These are phyloP conservation scores for Saccharomycopsis selenospora DNA, from an alignment of 805 yeast species.

Conservation along the genomic window DNA sequence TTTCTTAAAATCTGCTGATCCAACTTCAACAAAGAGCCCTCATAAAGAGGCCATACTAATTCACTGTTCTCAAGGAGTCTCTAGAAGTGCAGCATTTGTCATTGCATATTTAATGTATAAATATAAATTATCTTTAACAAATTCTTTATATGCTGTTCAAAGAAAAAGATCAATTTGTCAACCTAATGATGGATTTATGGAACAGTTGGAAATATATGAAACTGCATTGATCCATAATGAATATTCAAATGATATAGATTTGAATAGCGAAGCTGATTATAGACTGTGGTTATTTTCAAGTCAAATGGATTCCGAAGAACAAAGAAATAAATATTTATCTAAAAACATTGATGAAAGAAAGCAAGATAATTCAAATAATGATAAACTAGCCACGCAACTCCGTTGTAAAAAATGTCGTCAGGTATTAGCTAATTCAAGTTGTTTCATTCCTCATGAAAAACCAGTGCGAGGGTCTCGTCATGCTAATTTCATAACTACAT, in stretches of 20 bases:
- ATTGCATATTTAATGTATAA: slow-evolving; percentile 86
- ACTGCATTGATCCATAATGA: slow-evolving; percentile 23
- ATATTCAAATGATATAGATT: slow-evolving; percentile 28
- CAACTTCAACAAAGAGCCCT: slow-evolving; percentile 19
- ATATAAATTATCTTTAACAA: slow-evolving; percentile 47
- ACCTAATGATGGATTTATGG: slow-evolving; percentile 70
- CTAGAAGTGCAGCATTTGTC: slow-evolving; percentile 80
- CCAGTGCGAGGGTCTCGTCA: slow-evolving; percentile 63
- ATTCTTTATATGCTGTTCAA: slow-evolving; percentile 70
- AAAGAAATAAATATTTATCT: slow-evolving; percentile 17
- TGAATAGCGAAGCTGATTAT: slow-evolving; percentile 27
- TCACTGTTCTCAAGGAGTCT: slow-evolving; percentile 89
- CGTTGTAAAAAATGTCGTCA: slow-evolving; percentile 83
- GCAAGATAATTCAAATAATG: slow-evolving; percentile 16
- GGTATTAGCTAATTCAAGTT: slow-evolving; percentile 53
- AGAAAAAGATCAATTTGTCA: slow-evolving; percentile 51
- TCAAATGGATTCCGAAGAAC: slow-evolving; percentile 27
- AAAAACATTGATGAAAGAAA: background rate
- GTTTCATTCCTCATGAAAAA: slow-evolving; percentile 57
- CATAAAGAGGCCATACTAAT: slow-evolving; percentile 46
- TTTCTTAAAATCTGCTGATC: slow-evolving; percentile 29
- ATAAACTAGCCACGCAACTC: slow-evolving; percentile 31
- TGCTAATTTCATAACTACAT: slow-evolving; percentile 56
- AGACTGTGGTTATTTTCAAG: slow-evolving; percentile 33
- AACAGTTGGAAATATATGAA: slow-evolving; percentile 63